Evolutionary conservation across 1,284 basidiomycete species (phyloP), one percentile per base, ranked within the genome.

Genomic region (Schizophyllum commune): DNA sequence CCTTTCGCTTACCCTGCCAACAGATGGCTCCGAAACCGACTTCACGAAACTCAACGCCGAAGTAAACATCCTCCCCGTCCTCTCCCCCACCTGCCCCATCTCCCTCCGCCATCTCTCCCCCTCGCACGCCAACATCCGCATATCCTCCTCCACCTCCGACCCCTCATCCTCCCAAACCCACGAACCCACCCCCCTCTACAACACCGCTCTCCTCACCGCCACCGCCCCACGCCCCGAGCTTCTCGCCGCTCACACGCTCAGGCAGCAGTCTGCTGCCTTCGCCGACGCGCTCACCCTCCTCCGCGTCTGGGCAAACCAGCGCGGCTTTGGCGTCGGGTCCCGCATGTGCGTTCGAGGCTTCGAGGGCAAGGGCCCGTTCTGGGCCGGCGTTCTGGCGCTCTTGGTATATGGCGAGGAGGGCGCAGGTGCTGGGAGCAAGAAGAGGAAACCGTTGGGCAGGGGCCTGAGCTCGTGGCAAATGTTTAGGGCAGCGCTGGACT

Each of bases 291-390:
- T 94, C 19, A 79, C 89, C 1, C 77, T 98, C 9, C 83, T 98
- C 60, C 84, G 93, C 20, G 84, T 96, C 19, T 98, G 96, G 96
- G 91, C 92, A 1, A 88, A 89, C 60, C 91, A 96, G 70, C 83
- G 95, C 20, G 94, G 93, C 0, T 92, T 92, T 65, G 80, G 83
- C 1, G 77, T 77, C 58, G 82, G 84, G 4, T 67, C 73, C 51
- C 70, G 75, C 52, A 70, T 83, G 61, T 88, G 86, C 65, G 78
- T 91, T 1, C 78, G 80, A 51, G 92, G 89, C 0, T 88, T 88
- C 65, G 88, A 84, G 68, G 83, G 77, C 57, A 81, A 78, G 53
- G 89, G 89, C 0, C 75, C 80, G 53, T 91, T 83, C 78, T 94
- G 92, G 83, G 74, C 76, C 62, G 84, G 83, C 21, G 68, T 95